Evolutionary conservation across 495 filamentous ascomycete species (phyloP).

Genomic region (Trichocladium antarcticum): DNA sequence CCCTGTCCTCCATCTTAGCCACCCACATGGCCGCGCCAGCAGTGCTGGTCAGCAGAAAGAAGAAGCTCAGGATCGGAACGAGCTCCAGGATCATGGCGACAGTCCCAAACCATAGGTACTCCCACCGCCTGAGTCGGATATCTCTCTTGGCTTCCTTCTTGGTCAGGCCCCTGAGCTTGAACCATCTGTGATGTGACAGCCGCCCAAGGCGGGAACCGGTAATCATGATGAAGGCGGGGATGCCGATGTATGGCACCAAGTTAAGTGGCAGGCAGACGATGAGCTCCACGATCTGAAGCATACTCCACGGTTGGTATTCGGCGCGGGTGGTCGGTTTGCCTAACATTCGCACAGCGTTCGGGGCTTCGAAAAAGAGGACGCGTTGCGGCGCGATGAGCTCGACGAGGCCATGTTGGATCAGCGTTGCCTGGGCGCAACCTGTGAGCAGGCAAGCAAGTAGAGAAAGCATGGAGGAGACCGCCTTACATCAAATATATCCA

Average conservation of each 20-base stretch:
- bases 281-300: conserved; percentile 68
- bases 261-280: conserved; percentile 75
- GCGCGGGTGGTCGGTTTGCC: conserved; percentile 63
- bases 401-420: conserved; percentile 41
- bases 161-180: conserved; percentile 63
- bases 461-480: conserved; percentile 15
- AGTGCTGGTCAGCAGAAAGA: conserved; percentile 71
- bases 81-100: conserved; percentile 53
- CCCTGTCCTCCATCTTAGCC: conserved; percentile 40
- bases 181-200: conserved; percentile 58
- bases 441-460: background rate
- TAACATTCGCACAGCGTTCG: conserved; percentile 56
- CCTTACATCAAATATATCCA: conserved; percentile 91
- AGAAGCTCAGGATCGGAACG: conserved; percentile 72
- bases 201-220: conserved; percentile 50
- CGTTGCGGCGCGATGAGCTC: conserved; percentile 60
- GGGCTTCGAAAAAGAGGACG: conserved; percentile 49
- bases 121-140: conserved; percentile 57
- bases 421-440: conserved; percentile 27
- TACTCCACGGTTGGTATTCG: conserved; percentile 54
- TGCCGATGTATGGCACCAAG: conserved; percentile 77
- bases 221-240: conserved; percentile 63
- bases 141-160: conserved; percentile 52
- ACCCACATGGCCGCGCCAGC: conserved; percentile 83
- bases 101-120: conserved; percentile 47